phyloP scores from a whole-genome alignment of 2,329 filamentous ascomycete genomes.

The Trichoderma sp. region DNA sequence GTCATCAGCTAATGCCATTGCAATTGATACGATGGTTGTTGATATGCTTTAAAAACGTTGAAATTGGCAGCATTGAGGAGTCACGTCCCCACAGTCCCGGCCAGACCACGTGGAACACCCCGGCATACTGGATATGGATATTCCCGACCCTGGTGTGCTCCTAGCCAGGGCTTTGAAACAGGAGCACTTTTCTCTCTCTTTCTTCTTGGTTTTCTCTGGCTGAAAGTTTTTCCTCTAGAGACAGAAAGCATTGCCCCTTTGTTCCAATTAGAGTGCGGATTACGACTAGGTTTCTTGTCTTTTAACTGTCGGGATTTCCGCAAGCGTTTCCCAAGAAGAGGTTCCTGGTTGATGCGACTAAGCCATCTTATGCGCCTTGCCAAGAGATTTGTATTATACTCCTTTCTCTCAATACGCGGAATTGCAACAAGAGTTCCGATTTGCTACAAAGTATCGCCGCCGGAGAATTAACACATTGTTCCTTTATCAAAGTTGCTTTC shows the following conservation, averaged over 20 bases:
- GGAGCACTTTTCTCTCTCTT: not conserved
- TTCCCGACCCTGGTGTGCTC: not conserved
- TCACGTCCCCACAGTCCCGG: not conserved
- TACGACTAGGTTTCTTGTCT: not conserved
- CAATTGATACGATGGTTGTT: too few relatives aligned
- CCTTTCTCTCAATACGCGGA: not conserved
- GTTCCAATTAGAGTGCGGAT: not conserved
- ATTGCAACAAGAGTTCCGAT: slow-evolving; percentile 41
- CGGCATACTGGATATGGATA: not conserved
- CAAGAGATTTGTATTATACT: not conserved
- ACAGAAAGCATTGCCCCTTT: not conserved
- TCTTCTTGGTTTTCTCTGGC: not conserved
- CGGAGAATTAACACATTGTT: slow-evolving; percentile 51
- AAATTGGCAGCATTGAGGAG: not conserved
- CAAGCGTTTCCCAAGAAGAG: not conserved
- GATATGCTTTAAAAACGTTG: not conserved
- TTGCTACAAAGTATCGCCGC: slow-evolving; percentile 47
- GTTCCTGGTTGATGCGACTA: not conserved
- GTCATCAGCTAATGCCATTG: not conserved
- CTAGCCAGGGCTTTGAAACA: not conserved
- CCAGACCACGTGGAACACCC: not conserved
- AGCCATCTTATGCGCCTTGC: not conserved
- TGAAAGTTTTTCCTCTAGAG: not conserved
- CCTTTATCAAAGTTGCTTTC: slow-evolving; percentile 48
- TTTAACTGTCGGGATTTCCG: not conserved